Evolutionary conservation across 495 filamentous ascomycete genomes (phyloP), one percentile per base, ranked within the genome.

Genomic region (Hyphodiscus hymeniophilus): DNA sequence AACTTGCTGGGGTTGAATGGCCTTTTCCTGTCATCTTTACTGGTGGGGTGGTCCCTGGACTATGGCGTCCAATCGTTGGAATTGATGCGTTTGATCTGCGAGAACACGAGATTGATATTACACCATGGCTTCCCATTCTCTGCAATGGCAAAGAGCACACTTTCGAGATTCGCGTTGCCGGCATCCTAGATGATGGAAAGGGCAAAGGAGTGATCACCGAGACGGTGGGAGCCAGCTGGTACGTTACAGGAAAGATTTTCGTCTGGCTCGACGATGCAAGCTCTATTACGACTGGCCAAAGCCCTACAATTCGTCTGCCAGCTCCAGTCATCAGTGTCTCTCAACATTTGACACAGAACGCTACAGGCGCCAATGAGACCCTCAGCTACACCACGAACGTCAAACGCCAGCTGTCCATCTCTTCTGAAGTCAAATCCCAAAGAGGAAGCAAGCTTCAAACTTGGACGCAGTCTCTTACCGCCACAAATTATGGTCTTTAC

Each of bases 21-120:
- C 89, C 89, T 3, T 92, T 91, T 49, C 85, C 87, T 0, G 70
- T 89, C 23, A 87, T 94, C 30, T 95, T 94, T 54, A 94, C 89
- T 4, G 89, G 89, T 4, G 89, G 89, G 3, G 77, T 95, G 1
- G 82, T 81, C 1, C 89, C 89, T 1, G 80, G 79, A 0, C 73
- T 94, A 24, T 94, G 89, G 81, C 71, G 85, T 0, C 89, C 89
- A 1, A 81, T 95, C 51, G 87, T 87, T 11, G 87, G 89, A 1
- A 86, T 89, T 38, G 82, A 91, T 44, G 78, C 87, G 1, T 94
- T 88, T 60, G 89, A 95, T 58, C 68, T 94, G 11, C 73, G 80
- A 7, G 80, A 88, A 45, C 81, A 87, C 47, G 85, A 92, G 57
- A 86, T 94, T 51, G 89, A 94, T 58, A 82, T 94, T 35, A 84